A percentile compares a stretch with the other conserved stretches of the same genome.
Conservation (phyloP, 805 yeast species). For the Saturnispora galanensis region DNA sequence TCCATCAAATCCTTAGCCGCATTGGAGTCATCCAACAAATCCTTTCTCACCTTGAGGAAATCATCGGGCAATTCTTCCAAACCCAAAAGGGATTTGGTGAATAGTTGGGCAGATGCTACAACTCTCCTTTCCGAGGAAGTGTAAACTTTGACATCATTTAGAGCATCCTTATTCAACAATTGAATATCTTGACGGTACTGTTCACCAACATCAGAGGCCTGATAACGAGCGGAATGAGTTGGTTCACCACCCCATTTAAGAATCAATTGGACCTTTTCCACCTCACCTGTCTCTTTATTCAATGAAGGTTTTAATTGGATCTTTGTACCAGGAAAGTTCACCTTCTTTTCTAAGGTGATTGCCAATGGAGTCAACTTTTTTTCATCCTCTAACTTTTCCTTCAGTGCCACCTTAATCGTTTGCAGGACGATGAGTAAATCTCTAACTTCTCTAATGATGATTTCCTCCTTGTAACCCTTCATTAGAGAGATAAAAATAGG, state of each 20-base stretch:
- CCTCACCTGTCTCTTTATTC: conserved; percentile 45
- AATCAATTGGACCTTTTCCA: conserved; percentile 92
- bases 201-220: conserved; percentile 92
- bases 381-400: conserved; percentile 68
- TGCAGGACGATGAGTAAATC: conserved; percentile 80
- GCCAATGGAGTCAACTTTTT: conserved; percentile 67
- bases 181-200: conserved; percentile 88
- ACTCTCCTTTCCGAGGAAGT: conserved; percentile 95
- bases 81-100: conserved; percentile 66
- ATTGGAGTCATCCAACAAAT: conserved; percentile 87
- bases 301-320: conserved; percentile 89
- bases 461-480: conserved; percentile 94
- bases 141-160: conserved; percentile 76
- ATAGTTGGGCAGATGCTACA: conserved; percentile 80
- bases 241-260: conserved; percentile 99
- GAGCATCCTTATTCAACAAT: conserved; percentile 71
- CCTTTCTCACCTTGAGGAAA: conserved; percentile 75
- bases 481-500: conserved; percentile 76
- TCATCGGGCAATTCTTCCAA: conserved; percentile 66
- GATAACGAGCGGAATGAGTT: conserved; percentile 92
- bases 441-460: conserved; percentile 81
- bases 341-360: conserved; percentile 78
- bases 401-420: conserved; percentile 75
- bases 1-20: conserved; percentile 99
- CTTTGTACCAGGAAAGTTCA: conserved; percentile 91